Base-by-base conservation (phyloP, 495 filamentous ascomycete genomes). In the Podospora tetraspora region DNA sequence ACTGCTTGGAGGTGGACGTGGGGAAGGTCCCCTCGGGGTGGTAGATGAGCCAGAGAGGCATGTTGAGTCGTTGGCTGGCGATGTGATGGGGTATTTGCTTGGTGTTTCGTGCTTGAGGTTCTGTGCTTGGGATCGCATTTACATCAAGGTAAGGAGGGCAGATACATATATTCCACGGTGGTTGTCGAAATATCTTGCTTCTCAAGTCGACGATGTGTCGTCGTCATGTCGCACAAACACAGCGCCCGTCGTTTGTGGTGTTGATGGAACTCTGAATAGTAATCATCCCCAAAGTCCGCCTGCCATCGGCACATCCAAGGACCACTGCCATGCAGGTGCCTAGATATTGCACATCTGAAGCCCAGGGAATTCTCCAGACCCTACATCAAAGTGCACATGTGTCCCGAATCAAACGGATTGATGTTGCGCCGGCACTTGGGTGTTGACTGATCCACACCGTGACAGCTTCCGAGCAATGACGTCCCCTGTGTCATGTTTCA, bases 11-110 rank as follows among this genome's bases (percentile, higher is more conserved):
- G 13, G 66, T 64, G 19, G 68, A 34, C 62, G 72, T 73, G 19
- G 63, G 63, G 68, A 77, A 78, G 66, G 72, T 71, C 8, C 58
- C 63, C 2, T 71, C 68, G 25, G 78, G 77, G 72, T 80, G 78
- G 75, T 72, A 81, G 70, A 80, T 67, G 29, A 71, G 65, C 78
- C 76, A 81, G 69, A 78, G 76, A 61, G 78, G 78, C 78, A 81
- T 63, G 37, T 12, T 34, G 25, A n/a, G n/a, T n/a, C n/a, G 1
- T 10, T 68, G 60, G 30, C 13, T 59, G 67, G 22, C 52, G 30
- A n/a, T 63, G 16, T 32, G 27, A 21, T n/a, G n/a, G n/a, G n/a
- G n/a, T n/a, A n/a, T n/a, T n/a, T n/a, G n/a, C n/a, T n/a, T n/a
- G n/a, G n/a, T n/a, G n/a, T n/a, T n/a, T n/a, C n/a, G n/a, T n/a